Conservation (phyloP, 2,329 filamentous ascomycete species). For the Fusarium paranaense region DNA sequence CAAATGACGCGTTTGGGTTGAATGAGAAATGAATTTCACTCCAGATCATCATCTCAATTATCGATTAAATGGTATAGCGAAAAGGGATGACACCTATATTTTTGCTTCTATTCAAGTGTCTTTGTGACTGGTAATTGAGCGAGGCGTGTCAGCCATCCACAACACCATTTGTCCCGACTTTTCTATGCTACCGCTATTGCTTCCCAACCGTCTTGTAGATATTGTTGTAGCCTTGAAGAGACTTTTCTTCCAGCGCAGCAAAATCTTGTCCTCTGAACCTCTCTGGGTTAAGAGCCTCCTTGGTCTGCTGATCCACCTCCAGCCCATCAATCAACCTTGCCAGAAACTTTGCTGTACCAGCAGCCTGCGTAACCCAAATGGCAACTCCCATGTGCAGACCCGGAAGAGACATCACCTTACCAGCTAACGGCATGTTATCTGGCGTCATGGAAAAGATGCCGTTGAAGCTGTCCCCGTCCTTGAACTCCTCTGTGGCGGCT, state of each 20-base stretch:
- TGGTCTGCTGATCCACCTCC: constrained; percentile 11
- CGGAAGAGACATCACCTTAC: background rate
- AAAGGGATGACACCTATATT: background rate
- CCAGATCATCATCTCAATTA: background rate
- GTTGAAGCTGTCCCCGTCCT: constrained; percentile 25
- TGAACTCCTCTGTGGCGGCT: constrained; percentile 11
- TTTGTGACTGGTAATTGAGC: background rate
- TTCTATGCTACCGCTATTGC: background rate
- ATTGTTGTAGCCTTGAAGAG: constrained; percentile 34
- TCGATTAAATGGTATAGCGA: background rate
- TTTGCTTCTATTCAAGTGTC: background rate
- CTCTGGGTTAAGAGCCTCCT: constrained; percentile 29
- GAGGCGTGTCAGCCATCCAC: background rate
- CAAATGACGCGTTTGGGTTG: background rate
- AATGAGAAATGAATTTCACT: background rate
- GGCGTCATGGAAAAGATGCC: constrained; percentile 44
- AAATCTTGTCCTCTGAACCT: constrained; percentile 30
- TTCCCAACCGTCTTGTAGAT: constrained; percentile 39
- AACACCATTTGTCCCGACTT: background rate
- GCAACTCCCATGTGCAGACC: constrained; percentile 34
- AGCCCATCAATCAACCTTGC: constrained; percentile 15
- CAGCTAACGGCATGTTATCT: constrained; percentile 41
- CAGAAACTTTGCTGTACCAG: constrained; percentile 34
- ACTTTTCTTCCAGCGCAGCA: constrained; percentile 23
- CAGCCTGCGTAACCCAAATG: constrained; percentile 40